Evolutionary conservation across 2,329 filamentous ascomycete species (phyloP).

Genomic region (Trichophyton rubrum): DNA sequence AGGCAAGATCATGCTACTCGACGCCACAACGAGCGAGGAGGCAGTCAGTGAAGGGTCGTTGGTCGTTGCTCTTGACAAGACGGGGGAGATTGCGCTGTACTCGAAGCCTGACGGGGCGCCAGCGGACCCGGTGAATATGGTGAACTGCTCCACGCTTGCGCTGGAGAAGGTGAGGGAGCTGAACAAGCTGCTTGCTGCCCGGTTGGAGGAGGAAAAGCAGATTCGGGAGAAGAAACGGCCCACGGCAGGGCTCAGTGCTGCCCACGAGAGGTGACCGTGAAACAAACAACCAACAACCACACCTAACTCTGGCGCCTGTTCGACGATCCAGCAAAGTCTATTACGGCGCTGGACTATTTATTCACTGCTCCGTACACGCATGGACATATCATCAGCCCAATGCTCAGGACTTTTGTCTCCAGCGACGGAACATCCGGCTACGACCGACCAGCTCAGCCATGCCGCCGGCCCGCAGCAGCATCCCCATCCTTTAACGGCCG

Average conservation of each 20-base stretch:
- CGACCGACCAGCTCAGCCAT: no score
- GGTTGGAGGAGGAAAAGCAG: slow-evolving; percentile 65
- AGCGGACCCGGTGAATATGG: slow-evolving; percentile 63
- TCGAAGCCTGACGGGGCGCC: slow-evolving; percentile 78
- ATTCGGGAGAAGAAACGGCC: slow-evolving; percentile 50
- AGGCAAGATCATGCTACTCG: slow-evolving; percentile 32
- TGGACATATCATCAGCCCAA: no score
- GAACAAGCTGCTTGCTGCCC: slow-evolving; percentile 58
- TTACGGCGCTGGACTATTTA: no score
- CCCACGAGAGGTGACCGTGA: slow-evolving; percentile 60
- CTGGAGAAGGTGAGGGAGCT: slow-evolving; percentile 70
- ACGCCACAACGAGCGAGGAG: slow-evolving; percentile 39
- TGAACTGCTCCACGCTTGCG: slow-evolving; percentile 64
- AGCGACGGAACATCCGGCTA: no score
- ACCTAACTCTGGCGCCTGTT: neutral
- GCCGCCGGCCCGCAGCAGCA: neutral
- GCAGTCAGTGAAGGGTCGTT: slow-evolving; percentile 52
- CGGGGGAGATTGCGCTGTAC: slow-evolving; percentile 82
- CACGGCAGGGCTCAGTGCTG: slow-evolving; percentile 66
- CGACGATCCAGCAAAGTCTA: no score
- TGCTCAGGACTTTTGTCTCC: no score
- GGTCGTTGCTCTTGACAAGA: slow-evolving; percentile 71
- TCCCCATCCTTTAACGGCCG: neutral
- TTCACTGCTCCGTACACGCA: no score
- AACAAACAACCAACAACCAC: no score